phyloP scores from a whole-genome alignment of 345 rosid genomes.

The Laguncularia racemosa region DNA sequence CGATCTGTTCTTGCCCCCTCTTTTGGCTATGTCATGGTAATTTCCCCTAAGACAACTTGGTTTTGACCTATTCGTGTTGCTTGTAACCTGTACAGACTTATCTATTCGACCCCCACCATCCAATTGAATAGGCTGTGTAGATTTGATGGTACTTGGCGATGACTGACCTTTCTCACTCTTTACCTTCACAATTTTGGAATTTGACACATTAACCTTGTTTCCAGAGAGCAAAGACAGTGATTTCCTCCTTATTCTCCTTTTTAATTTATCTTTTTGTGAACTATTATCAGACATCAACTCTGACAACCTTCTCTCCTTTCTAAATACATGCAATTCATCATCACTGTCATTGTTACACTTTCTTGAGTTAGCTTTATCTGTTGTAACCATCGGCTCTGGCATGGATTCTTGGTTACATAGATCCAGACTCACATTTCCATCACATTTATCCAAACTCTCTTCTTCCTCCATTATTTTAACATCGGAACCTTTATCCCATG shows the following conservation, averaged over 20 bases:
- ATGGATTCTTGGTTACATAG: not conserved
- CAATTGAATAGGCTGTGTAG: too few relatives aligned
- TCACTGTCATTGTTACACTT: slow-evolving; percentile 28
- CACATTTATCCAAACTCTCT: too few relatives aligned
- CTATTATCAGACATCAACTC: slow-evolving; percentile 38
- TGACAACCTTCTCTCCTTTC: slow-evolving; percentile 57
- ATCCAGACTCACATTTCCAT: too few relatives aligned
- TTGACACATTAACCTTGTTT: slow-evolving; percentile 12
- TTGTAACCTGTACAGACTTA: slow-evolving; percentile 13
- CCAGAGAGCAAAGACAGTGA: slow-evolving; percentile 17
- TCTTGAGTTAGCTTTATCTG: not conserved
- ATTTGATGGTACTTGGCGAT: not conserved
- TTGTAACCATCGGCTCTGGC: not conserved
- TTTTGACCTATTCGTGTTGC: slow-evolving; percentile 14
- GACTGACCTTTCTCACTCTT: slow-evolving; percentile 31
- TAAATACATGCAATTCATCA: slow-evolving; percentile 14
- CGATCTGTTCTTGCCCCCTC: slow-evolving; percentile 8
- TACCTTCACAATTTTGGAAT: slow-evolving; percentile 10
- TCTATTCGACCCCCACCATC: too few relatives aligned
- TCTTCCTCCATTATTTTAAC: too few relatives aligned
- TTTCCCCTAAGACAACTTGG: slow-evolving; percentile 9
- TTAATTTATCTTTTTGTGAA: slow-evolving; percentile 34
- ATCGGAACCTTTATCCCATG: too few relatives aligned
- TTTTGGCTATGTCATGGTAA: slow-evolving; percentile 8
- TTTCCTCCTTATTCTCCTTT: slow-evolving; percentile 19